Evolutionary conservation across 768 basidiomycete species (phyloP).

Genomic region (Russula olivacea): DNA sequence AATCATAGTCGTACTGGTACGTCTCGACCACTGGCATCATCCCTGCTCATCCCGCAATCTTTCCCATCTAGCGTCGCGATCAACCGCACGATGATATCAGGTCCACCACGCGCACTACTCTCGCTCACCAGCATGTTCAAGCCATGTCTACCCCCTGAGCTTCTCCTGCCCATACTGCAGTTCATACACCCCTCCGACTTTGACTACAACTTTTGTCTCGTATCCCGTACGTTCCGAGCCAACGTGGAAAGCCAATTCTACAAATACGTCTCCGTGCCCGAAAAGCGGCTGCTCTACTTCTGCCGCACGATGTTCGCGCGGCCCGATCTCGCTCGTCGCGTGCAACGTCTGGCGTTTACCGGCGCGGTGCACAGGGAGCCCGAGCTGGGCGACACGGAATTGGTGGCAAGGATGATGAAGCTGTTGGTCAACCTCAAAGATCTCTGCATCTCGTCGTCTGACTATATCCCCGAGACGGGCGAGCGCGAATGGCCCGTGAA

Average conservation of each 20-base stretch:
- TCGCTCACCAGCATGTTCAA: neutral
- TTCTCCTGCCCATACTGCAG: constrained; percentile 12
- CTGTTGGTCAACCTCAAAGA: constrained; percentile 18
- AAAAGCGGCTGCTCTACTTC: constrained; percentile 10
- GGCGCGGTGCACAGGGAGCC: constrained; percentile 15
- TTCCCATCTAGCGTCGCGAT: neutral
- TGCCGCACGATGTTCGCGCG: constrained; percentile 21
- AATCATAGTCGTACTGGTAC: too few relatives aligned
- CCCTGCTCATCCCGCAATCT: too few relatives aligned
- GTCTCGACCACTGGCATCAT: neutral
- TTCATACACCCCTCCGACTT: constrained; percentile 11
- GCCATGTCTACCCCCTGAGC: constrained; percentile 8
- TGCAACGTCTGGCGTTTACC: constrained; percentile 15
- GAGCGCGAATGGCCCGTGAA: constrained; percentile 11
- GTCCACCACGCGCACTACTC: too few relatives aligned
- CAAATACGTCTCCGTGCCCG: constrained; percentile 14
- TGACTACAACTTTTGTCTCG: constrained; percentile 6
- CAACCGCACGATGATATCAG: neutral
- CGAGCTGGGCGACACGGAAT: constrained; percentile 6
- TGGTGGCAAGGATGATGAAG: constrained; percentile 11
- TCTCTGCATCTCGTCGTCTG: constrained; percentile 14
- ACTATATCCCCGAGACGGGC: neutral
- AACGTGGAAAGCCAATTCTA: constrained; percentile 16
- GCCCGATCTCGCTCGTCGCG: constrained; percentile 21
- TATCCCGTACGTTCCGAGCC: constrained; percentile 12